Evolutionary conservation across 2,329 filamentous ascomycete genomes (phyloP).

Genomic region (Periconia macrospinosa): DNA sequence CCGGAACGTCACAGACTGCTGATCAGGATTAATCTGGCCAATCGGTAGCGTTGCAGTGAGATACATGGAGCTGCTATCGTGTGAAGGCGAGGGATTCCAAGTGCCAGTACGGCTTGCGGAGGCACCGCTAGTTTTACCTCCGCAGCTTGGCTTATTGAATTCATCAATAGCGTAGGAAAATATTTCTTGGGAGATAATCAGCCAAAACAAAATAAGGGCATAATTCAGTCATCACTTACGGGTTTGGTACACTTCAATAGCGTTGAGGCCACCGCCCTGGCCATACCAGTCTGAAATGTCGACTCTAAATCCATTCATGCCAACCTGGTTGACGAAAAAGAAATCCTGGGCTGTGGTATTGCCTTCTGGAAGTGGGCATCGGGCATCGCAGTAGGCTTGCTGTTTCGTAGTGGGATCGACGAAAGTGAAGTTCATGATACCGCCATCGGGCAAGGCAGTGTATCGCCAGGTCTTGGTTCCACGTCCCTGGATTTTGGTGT

Average conservation of each 20-base stretch:
- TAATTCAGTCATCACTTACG: slow-evolving; percentile 34
- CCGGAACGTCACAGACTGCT: slow-evolving; percentile 72
- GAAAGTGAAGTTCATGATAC: slow-evolving; percentile 96
- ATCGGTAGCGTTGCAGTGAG: slow-evolving; percentile 67
- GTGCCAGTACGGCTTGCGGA: slow-evolving; percentile 70
- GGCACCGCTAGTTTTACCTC: slow-evolving; percentile 63
- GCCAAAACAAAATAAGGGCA: background rate
- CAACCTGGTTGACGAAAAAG: slow-evolving; percentile 86
- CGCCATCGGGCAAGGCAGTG: slow-evolving; percentile 80
- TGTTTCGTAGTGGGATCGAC: slow-evolving; percentile 69
- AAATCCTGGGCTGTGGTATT: slow-evolving; percentile 83
- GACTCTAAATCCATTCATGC: slow-evolving; percentile 84
- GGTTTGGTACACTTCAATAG: slow-evolving; percentile 84
- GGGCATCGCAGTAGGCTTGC: slow-evolving; percentile 73
- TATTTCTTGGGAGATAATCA: slow-evolving; percentile 57
- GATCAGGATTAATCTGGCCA: slow-evolving; percentile 57
- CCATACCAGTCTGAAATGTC: slow-evolving; percentile 90
- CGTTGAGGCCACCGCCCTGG: slow-evolving; percentile 77
- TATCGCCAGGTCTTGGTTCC: slow-evolving; percentile 89
- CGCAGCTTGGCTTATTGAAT: slow-evolving; percentile 88
- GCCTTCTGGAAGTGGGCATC: slow-evolving; percentile 77
- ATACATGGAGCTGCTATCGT: slow-evolving; percentile 73
- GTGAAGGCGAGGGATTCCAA: slow-evolving; percentile 71
- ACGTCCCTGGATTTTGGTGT: slow-evolving; percentile 79
- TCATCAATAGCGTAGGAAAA: slow-evolving; percentile 80